phyloP scores from a whole-genome alignment of 2,329 filamentous ascomycete genomes.

The Ascochyta pisi region DNA sequence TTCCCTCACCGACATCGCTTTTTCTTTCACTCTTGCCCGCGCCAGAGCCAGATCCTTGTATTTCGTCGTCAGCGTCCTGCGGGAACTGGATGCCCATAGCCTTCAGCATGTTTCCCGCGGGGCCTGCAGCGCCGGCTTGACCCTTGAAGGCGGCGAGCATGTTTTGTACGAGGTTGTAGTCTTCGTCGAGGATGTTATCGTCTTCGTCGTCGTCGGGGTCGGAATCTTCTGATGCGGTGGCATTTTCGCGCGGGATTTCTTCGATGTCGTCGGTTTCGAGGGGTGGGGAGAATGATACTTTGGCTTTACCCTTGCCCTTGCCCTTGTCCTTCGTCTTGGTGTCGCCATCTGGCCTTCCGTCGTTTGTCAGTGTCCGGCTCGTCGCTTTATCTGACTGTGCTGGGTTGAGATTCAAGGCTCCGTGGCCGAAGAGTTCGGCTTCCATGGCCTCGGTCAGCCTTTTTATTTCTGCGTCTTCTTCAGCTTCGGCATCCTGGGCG shows the following conservation, averaged over 20 bases:
- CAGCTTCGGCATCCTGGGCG: constrained; percentile 51
- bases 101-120: constrained; percentile 84
- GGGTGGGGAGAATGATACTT: constrained; percentile 5
- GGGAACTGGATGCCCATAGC: constrained; percentile 86
- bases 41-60: not conserved
- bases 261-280: constrained; percentile 30
- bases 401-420: constrained; percentile 63
- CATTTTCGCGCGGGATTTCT: constrained; percentile 75
- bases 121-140: constrained; percentile 84
- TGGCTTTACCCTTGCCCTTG: constrained; percentile 31
- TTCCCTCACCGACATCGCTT: constrained; percentile 9
- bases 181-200: constrained; percentile 70
- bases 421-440: constrained; percentile 72
- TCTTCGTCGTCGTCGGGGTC: constrained; percentile 51
- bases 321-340: constrained; percentile 29
- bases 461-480: constrained; percentile 64
- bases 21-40: not conserved
- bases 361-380: constrained; percentile 10
- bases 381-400: no score
- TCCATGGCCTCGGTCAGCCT: constrained; percentile 74
- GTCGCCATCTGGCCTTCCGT: not conserved
- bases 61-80: constrained; percentile 71
- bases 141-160: constrained; percentile 91
- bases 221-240: constrained; percentile 55
- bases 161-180: constrained; percentile 89